phyloP scores from a whole-genome alignment of 1,284 basidiomycete species.

The Tylopilus orsonianus region DNA sequence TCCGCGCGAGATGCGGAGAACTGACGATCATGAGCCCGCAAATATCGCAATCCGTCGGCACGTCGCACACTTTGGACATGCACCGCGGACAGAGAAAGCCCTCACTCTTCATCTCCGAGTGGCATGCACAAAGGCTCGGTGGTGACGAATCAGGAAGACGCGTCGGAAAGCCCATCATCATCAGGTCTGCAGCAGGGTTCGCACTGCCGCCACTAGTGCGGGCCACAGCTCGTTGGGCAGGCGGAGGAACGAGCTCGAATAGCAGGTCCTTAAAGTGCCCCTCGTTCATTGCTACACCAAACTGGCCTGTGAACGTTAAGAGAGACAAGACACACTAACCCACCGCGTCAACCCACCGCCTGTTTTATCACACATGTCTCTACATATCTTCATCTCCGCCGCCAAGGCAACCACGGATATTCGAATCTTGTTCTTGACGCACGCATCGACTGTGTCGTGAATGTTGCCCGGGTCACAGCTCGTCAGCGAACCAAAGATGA shows the following conservation, averaged over 20 bases:
- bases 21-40: constrained; percentile 98
- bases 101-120: constrained; percentile 84
- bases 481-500: constrained; percentile 93
- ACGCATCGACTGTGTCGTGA: constrained; percentile 84
- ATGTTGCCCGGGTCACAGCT: constrained; percentile 98
- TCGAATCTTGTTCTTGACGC: constrained; percentile 81
- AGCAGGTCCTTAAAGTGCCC: constrained; percentile 94
- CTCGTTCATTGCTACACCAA: constrained; percentile 96
- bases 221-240: constrained; percentile 71
- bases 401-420: constrained; percentile 91
- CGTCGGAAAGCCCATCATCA: constrained; percentile 99
- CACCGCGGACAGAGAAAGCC: constrained; percentile 97
- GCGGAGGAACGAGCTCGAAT: constrained; percentile 95
- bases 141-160: constrained; percentile 83
- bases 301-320: constrained; percentile 61
- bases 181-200: constrained; percentile 82
- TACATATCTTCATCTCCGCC: constrained; percentile 97
- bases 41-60: constrained; percentile 97
- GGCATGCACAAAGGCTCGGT: constrained; percentile 88
- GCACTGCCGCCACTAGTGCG: constrained; percentile 47
- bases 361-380: constrained; percentile 86
- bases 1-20: constrained; percentile 93
- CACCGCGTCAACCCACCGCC: constrained; percentile 57
- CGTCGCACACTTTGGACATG: constrained; percentile 91
- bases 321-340: constrained; percentile 1